Evolutionary conservation across 345 rosid genomes (phyloP).

Genomic region (Eucalyptus tenuipes): DNA sequence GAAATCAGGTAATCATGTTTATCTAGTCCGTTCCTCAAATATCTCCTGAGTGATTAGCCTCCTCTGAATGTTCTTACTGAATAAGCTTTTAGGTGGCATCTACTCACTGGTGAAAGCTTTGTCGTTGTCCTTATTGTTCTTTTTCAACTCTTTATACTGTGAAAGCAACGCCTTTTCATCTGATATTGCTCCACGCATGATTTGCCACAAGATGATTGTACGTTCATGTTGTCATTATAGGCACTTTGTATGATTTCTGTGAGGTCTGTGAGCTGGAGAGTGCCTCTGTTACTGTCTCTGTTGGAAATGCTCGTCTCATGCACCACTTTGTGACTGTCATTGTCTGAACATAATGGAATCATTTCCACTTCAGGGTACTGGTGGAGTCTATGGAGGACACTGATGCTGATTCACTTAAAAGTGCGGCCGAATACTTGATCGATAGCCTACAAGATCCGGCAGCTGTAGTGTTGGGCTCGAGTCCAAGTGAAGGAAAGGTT

Average conservation of each 20-base stretch:
- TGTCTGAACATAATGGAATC: not conserved
- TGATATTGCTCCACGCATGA: not conserved
- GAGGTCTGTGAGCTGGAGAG: not conserved
- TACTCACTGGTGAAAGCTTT: not conserved
- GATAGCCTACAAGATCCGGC: conserved; percentile 68
- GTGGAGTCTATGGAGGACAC: conserved; percentile 77
- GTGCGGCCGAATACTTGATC: conserved; percentile 67
- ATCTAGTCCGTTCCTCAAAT: not conserved
- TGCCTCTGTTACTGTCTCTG: not conserved
- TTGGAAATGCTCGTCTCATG: not conserved
- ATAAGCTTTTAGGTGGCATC: not conserved
- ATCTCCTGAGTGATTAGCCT: not conserved
- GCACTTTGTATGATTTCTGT: not conserved
- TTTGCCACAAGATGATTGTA: not conserved
- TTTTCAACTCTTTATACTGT: not conserved
- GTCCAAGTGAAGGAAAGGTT: conserved; percentile 84
- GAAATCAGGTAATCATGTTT: conserved; percentile 31
- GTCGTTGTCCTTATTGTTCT: not conserved
- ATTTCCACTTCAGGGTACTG: conserved; percentile 38
- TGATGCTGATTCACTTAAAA: conserved; percentile 79
- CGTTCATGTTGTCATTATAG: not conserved
- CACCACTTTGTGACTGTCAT: not conserved
- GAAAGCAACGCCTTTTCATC: not conserved
- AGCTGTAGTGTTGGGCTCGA: conserved; percentile 68
- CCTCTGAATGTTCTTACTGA: not conserved